Base-by-base conservation (phyloP, 495 filamentous ascomycete genomes). In the Neurospora hispaniola region DNA sequence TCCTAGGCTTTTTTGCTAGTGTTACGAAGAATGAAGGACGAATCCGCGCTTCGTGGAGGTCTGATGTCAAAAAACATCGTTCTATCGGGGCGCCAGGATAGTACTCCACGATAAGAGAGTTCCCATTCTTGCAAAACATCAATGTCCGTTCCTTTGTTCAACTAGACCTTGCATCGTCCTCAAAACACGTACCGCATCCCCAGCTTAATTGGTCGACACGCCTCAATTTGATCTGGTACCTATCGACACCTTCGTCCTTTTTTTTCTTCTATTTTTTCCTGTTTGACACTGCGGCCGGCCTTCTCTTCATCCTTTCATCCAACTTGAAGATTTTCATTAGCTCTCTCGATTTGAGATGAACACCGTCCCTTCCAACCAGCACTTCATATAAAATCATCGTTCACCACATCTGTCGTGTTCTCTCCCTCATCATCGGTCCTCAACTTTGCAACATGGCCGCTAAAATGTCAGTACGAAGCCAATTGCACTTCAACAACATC, bases 401-500 rank as follows among this genome's bases (percentile, higher is more conserved):
- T 18, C 54, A 35, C 14, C 54, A 62, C 12, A 39, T 5, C 6
- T 1, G 54, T 18, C 27, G 40, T n/a, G 9, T 23, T 27, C 44
- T 12, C n/a, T 16, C 23, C 39, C 23, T 71, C 69, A 71, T 71
- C 40, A 44, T 14, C 40, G 69, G 41, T 71, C 40, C 27, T 66
- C 54, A 66, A 31, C 54, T 12, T 66, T 27, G 9, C 69, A 75
- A 44, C 4, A 80, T 79, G 78, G 78, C 77, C 43, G 71, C 78
- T 70, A 80, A 80, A 72, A 78, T 81, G 79, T 81, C 46, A 81
- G 75, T 77, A 46, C 70, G 39, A 40, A 70, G 20, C 69, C 62
- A 46, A 12, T 59, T 74, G 1, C 11, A 71, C 44, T 76, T 73
- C 41, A 69, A 12, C 70, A 42, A 72, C 38, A 70, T 73, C 31